These are phyloP conservation scores for Elongisporangium undulatum DNA, from an alignment of 352 stramenopile genomes.

Conservation along the genomic window DNA sequence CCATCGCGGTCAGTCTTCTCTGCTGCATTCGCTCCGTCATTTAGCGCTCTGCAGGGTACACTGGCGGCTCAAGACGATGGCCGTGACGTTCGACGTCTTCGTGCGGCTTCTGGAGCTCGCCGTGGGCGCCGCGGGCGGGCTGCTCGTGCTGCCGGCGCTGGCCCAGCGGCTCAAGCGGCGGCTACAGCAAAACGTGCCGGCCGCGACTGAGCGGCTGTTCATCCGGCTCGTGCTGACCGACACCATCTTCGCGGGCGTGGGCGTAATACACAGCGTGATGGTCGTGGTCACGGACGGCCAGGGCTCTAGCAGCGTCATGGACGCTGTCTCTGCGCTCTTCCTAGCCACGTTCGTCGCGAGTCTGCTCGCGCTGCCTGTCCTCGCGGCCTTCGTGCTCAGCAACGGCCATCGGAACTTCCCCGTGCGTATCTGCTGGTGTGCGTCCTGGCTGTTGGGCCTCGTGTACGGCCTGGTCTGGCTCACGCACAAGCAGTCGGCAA, in stretches of 20 bases:
- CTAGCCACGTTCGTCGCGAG: constrained; percentile 35
- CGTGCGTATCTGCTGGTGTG: constrained; percentile 39
- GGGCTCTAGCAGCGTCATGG: constrained; percentile 5
- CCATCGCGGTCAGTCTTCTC: background rate
- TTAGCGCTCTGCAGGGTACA: background rate
- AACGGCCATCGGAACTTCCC: constrained; percentile 25
- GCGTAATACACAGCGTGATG: constrained; percentile 34
- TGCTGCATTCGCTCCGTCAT: background rate
- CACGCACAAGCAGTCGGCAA: constrained; percentile 17
- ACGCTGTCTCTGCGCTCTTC: constrained; percentile 26
- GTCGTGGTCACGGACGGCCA: constrained; percentile 28
- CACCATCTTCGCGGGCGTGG: constrained; percentile 45
- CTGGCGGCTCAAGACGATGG: background rate
- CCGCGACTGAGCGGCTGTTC: constrained; percentile 20
- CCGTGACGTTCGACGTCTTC: background rate
- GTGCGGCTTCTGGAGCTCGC: constrained; percentile 6
- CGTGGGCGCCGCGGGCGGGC: constrained; percentile 15
- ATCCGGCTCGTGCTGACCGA: constrained; percentile 53
- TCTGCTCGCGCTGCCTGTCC: constrained; percentile 43
- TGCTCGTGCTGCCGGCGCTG: constrained; percentile 29
- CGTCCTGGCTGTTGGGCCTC: constrained; percentile 39
- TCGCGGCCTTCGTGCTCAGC: constrained; percentile 39
- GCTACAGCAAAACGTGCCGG: constrained; percentile 12
- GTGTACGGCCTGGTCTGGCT: constrained; percentile 34
- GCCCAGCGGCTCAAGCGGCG: background rate